Base-by-base conservation (phyloP, 805 yeast genomes). In the Candida suzukii region DNA sequence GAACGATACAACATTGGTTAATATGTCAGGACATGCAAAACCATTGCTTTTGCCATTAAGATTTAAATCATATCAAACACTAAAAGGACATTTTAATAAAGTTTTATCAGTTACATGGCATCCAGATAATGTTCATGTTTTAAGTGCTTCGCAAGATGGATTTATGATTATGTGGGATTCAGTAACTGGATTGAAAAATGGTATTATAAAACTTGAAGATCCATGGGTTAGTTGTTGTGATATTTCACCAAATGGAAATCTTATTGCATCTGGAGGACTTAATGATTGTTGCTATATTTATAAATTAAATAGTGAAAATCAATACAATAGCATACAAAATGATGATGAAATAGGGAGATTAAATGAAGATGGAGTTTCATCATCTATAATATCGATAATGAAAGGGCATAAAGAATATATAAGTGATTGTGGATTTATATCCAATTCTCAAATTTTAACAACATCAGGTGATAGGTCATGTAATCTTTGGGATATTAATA, bases 91-190 rank as follows among this genome's bases (percentile, higher is more conserved):
- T 56, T 75, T 74, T 48, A 83, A 79, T 54, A 88, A 88, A 54
- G 73, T 88, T 18, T 71, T 80, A 9, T 76, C 78, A 43, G 65
- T 84, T 43, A 67, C 76, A 40, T 85, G 96, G 95, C 72, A 78
- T 41, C 57, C 67, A 1, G 83, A 84, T 54, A 80, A 81, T n/a
- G 59, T 63, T 35, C 71, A 70, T 35, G 54, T 88, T 2, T 59
- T 88, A 9, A 76, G 88, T 38, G 88, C 87, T 0, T 80, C 91
- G 21, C 95, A 86, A 56, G 97, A 90, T 60, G 96, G 95, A 2
- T 83, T 77, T 54, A 67, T 88, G 67, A 68, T 90, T 30, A 60
- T 86, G 18, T 90, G 97, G 96, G 91, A 88, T 57, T 71, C 87
- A 0, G 64, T 72, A 3, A 74, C 86, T 0, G 90, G 88, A 3